Evolutionary conservation across 1,139 yeast genomes (phyloP).

Genomic region (Protomyces inundatus): DNA sequence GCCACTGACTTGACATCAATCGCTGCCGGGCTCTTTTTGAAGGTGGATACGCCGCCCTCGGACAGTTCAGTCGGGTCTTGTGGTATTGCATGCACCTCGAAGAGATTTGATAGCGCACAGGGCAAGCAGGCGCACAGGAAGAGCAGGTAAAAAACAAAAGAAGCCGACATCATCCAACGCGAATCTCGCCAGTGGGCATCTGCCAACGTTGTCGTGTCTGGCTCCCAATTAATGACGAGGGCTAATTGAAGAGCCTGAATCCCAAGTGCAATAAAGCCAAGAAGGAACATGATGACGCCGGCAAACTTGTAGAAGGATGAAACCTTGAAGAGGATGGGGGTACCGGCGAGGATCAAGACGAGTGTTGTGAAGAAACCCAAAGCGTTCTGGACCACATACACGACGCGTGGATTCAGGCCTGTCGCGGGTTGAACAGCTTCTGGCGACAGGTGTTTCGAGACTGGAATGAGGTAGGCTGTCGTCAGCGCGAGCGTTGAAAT

Average conservation of each 20-base stretch:
- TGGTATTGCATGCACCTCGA: neutral
- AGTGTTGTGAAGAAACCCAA: neutral
- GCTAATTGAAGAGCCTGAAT: neutral
- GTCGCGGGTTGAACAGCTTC: no score
- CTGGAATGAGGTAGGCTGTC: neutral
- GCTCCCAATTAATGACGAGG: neutral
- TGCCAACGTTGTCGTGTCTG: neutral
- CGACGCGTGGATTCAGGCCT: neutral
- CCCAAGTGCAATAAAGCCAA: neutral
- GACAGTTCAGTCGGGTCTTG: no score
- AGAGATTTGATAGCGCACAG: neutral
- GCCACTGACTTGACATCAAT: neutral
- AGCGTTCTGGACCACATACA: neutral
- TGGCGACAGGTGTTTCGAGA: no score
- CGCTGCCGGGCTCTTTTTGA: no score
- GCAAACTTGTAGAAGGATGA: neutral
- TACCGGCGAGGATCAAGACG: neutral
- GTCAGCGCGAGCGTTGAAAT: neutral
- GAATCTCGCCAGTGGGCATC: neutral
- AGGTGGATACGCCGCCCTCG: no score
- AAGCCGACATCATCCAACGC: neutral
- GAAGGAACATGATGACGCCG: neutral
- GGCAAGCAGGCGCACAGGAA: neutral
- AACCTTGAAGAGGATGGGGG: neutral
- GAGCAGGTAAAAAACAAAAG: neutral